Evolutionary conservation across 164 flowering plant species (phyloP).

Genomic region (Buxus sempervirens): DNA sequence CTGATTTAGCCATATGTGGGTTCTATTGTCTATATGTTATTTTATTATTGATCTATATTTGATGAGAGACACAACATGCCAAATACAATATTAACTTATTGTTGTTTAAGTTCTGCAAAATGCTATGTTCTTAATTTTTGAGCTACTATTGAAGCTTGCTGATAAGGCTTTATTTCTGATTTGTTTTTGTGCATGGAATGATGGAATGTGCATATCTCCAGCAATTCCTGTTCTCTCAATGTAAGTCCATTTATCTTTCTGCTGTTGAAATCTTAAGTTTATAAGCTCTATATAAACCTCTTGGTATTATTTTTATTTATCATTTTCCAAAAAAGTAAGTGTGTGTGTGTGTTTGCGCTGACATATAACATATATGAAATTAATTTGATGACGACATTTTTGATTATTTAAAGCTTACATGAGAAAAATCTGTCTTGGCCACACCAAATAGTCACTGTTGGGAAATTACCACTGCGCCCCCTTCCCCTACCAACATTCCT

Average conservation of each 20-base stretch:
- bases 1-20: no score
- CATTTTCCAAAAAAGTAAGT: not conserved
- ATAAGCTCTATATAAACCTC: not conserved
- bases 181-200: conserved; percentile 34
- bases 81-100: no score
- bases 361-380: not conserved
- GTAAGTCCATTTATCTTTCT: conserved; percentile 49
- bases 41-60: no score
- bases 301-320: not conserved
- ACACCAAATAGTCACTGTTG: no score
- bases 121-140: not conserved
- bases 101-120: not conserved
- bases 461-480: no score
- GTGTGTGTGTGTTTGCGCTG: not conserved
- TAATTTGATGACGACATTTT: not conserved
- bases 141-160: conserved; percentile 8
- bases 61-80: no score
- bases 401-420: no score
- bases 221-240: conserved; percentile 97
- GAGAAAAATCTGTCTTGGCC: no score
- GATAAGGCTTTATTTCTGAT: conserved; percentile 13
- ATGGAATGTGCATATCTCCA: conserved; percentile 40
- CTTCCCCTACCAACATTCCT: no score
- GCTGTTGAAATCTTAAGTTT: not conserved
- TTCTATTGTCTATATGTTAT: no score